Conservation (phyloP, 2,329 filamentous ascomycete genomes). For the Penicillium expansum region DNA sequence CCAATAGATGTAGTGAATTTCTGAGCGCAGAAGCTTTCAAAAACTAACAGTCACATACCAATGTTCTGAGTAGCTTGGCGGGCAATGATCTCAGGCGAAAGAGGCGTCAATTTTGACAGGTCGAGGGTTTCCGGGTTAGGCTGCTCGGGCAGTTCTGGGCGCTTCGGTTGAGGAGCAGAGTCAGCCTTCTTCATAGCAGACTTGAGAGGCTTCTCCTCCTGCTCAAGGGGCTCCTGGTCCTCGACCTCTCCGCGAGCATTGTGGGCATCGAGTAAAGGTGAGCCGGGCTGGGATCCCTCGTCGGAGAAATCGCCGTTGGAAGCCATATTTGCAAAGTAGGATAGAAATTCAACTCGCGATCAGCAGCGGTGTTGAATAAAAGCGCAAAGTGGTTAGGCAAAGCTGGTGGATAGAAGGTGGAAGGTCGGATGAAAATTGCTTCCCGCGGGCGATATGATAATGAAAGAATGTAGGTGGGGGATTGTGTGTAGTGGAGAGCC, state of each 20-base stretch:
- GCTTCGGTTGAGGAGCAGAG: slow-evolving; percentile 57
- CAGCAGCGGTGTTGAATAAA: slow-evolving; percentile 13
- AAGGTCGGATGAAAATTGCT: slow-evolving; percentile 39
- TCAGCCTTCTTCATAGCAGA: slow-evolving; percentile 77
- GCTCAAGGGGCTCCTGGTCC: slow-evolving; percentile 66
- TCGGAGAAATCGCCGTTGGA: slow-evolving; percentile 56
- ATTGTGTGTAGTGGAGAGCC: slow-evolving; percentile 40
- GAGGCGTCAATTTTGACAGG: slow-evolving; percentile 72
- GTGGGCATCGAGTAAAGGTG: slow-evolving; percentile 48
- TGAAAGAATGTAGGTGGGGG: slow-evolving; percentile 33
- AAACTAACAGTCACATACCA: slow-evolving; percentile 53
- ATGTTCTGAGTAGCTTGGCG: slow-evolving; percentile 99
- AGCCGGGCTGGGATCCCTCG: slow-evolving; percentile 55
- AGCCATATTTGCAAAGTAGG: slow-evolving; percentile 49
- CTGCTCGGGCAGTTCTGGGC: slow-evolving; percentile 76
- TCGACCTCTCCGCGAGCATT: slow-evolving; percentile 69
- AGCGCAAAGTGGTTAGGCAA: slow-evolving; percentile 15
- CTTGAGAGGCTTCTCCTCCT: slow-evolving; percentile 68
- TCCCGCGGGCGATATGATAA: slow-evolving; percentile 37
- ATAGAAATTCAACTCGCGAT: slow-evolving; percentile 19
- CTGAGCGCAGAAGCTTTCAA: neutral
- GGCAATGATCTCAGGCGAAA: slow-evolving; percentile 95
- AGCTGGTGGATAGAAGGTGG: slow-evolving; percentile 9
- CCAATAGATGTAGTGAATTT: neutral
- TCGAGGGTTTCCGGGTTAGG: slow-evolving; percentile 89